Evolutionary conservation across 1,284 basidiomycete species (phyloP).

Genomic region (Irpex rosettiformis): DNA sequence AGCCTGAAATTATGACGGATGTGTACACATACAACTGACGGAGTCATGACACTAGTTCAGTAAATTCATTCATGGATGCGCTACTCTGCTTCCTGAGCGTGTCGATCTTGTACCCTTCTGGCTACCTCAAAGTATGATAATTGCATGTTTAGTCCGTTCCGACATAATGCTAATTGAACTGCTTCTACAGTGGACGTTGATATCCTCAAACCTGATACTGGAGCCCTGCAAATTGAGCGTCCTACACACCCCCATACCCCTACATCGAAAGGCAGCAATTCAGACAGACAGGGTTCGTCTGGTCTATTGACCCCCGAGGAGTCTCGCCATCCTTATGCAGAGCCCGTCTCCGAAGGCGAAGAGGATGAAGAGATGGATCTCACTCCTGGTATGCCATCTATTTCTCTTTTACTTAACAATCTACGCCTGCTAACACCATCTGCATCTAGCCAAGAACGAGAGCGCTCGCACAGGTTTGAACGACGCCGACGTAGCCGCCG

Average conservation of each 20-base stretch:
- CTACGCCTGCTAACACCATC: background rate
- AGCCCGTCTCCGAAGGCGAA: constrained; percentile 90
- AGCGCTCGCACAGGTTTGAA: constrained; percentile 75
- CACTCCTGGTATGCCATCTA: constrained; percentile 36
- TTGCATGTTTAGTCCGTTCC: background rate
- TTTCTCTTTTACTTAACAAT: background rate
- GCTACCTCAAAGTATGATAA: constrained; percentile 86
- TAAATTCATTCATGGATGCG: constrained; percentile 98
- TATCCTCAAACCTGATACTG: constrained; percentile 85
- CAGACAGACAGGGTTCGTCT: constrained; percentile 41
- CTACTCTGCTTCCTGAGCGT: constrained; percentile 88
- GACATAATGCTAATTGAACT: constrained; percentile 2
- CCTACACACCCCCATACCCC: constrained; percentile 55
- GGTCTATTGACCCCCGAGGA: constrained; percentile 47
- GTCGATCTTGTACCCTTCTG: constrained; percentile 99
- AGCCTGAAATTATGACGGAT: constrained; percentile 4
- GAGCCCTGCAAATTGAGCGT: constrained; percentile 76
- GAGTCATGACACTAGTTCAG: constrained; percentile 34
- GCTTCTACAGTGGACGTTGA: constrained; percentile 78
- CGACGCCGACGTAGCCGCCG: constrained; percentile 68
- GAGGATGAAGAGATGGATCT: constrained; percentile 76
- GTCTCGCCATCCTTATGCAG: constrained; percentile 55
- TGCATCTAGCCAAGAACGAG: constrained; percentile 63
- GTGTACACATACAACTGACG: background rate
- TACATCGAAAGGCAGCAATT: constrained; percentile 38